Base-by-base conservation (phyloP, 805 yeast species). In the Zygotorulaspora florentina region DNA sequence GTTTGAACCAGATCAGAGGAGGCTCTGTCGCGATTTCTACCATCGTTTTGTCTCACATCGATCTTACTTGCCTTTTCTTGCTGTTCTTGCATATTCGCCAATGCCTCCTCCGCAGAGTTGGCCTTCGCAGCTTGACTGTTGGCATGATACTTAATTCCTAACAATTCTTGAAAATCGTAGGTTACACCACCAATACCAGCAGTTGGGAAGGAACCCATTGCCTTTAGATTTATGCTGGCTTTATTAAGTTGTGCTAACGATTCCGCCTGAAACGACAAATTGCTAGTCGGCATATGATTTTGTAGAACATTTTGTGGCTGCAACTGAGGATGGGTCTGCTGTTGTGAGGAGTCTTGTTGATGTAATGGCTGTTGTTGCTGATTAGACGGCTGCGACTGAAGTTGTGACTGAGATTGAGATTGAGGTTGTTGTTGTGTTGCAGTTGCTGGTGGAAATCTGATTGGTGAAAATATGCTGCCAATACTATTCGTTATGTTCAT, bases 121-220 rank as follows among this genome's bases (percentile, higher is more conserved):
- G 52, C 57, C 45, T 54, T 60, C n/a, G 56, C 51, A n/a, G 57
- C 54, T 33, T 46, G 52, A 46, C 48, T 53, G 48, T 41, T 52
- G 26, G 50, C 53, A 40, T 36, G 55, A 39, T 50, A 48, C 15
- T 58, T 53, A 26, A 49, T 42, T 15, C 57, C 56, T 26, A 59
- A 37, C 11, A 58, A 25, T 26, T 62, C 66, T 45, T 61, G 63
- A 18, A 61, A 51, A 39, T 62, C 62, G 46, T 60, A 58, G 2
- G 62, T 57, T 3, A 58, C 61, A 40, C 63, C 63, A 20, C 64
- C 63, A 15, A 60, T 58, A n/a, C 63, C 63, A 4, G 64, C 64
- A 9, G 58, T 56, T 28, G 60, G 58, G 28, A 60, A 57, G 43
- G 47, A 54, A 3, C 61, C 61, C 55, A 57, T 55, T 36, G 55